Evolutionary conservation across 2,329 filamentous ascomycete species (phyloP).

Genomic region (Ophiostoma piceae): DNA sequence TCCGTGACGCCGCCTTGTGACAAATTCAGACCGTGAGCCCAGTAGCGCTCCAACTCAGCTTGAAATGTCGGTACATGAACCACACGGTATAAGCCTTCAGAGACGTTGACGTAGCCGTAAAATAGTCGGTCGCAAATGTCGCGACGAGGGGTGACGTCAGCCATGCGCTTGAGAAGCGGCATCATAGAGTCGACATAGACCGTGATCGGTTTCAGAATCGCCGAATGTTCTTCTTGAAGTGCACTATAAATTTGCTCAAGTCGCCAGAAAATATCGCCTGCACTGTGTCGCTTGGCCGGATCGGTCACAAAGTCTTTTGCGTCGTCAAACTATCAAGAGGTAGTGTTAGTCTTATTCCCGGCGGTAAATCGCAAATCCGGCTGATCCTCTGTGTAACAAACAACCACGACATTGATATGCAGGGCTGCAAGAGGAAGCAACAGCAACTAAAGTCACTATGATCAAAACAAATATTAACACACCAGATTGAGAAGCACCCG

Average conservation of each 20-base stretch:
- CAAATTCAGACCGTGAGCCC: slow-evolving; percentile 35
- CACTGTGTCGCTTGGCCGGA: slow-evolving; percentile 38
- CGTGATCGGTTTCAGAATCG: slow-evolving; percentile 46
- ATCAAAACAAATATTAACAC: slow-evolving; percentile 28
- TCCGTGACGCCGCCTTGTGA: slow-evolving; percentile 27
- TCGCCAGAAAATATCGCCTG: slow-evolving; percentile 41
- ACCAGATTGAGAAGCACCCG: slow-evolving; percentile 52
- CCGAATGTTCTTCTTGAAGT: slow-evolving; percentile 45
- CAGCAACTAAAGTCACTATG: neutral
- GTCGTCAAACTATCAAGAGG: slow-evolving; percentile 44
- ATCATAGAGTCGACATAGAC: slow-evolving; percentile 57
- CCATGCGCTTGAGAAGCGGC: slow-evolving; percentile 53
- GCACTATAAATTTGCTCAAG: slow-evolving; percentile 46
- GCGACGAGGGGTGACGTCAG: slow-evolving; percentile 48
- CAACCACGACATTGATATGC: neutral
- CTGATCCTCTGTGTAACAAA: neutral
- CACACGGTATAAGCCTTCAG: slow-evolving; percentile 50
- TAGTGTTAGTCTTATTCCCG: slow-evolving; percentile 10
- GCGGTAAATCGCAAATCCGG: neutral
- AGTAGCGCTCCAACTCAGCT: slow-evolving; percentile 48
- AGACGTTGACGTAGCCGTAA: slow-evolving; percentile 45
- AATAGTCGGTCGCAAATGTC: slow-evolving; percentile 49
- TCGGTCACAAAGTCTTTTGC: slow-evolving; percentile 48
- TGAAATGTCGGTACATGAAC: slow-evolving; percentile 50
- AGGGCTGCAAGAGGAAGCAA: neutral